Percentiles rank a stretch among this genome's conserved stretches.
These are phyloP conservation scores for Chaetomium tenue DNA, from an alignment of 495 filamentous ascomycete genomes.

Conservation along the genomic window DNA sequence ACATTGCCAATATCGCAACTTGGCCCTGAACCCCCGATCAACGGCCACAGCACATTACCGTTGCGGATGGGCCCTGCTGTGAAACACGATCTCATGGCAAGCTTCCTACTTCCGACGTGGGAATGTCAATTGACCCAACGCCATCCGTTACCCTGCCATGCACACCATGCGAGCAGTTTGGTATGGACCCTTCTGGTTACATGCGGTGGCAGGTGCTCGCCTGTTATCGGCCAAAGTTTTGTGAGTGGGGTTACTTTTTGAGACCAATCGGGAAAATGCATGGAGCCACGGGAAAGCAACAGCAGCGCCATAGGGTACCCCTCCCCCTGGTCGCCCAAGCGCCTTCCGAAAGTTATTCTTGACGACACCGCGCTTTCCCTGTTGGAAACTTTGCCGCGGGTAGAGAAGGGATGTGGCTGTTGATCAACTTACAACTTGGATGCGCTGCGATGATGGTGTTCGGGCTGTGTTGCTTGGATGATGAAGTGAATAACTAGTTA, in stretches of 20 bases:
- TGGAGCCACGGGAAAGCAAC: conserved; percentile 25
- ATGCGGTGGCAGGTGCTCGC: conserved; percentile 4
- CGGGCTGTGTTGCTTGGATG: too few relatives aligned
- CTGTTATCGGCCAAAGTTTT: background rate
- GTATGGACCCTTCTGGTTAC: background rate
- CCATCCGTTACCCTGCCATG: background rate
- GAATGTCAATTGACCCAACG: background rate
- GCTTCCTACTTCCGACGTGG: background rate
- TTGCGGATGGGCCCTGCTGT: background rate
- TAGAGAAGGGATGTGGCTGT: background rate
- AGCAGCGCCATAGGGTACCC: conserved; percentile 14
- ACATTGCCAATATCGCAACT: too few relatives aligned
- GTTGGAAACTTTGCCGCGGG: background rate
- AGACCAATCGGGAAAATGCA: conserved; percentile 31
- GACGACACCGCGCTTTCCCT: background rate
- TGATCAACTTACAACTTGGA: too few relatives aligned
- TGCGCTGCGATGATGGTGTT: too few relatives aligned
- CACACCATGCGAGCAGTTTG: background rate
- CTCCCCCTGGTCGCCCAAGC: too few relatives aligned
- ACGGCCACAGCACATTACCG: too few relatives aligned
- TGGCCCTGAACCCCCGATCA: too few relatives aligned
- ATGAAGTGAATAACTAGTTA: too few relatives aligned
- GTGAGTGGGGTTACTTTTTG: conserved; percentile 9
- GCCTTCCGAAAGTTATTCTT: background rate
- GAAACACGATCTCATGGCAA: conserved; percentile 5